These are phyloP conservation scores for Sedum album DNA, from an alignment of 164 flowering plant genomes.

Conservation along the genomic window DNA sequence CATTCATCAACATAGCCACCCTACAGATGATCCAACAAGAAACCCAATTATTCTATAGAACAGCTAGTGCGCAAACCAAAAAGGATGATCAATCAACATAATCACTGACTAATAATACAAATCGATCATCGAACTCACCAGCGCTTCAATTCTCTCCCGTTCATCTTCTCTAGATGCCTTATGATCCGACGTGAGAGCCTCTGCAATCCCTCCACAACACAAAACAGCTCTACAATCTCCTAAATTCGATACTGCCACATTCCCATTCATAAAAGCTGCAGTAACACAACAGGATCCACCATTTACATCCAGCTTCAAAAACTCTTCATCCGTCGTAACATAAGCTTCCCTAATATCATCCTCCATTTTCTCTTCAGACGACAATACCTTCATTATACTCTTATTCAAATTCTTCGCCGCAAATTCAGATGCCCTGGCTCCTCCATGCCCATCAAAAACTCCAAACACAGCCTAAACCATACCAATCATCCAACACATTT, in stretches of 20 bases:
- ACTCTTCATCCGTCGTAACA: constrained; percentile 51
- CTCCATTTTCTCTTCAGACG: constrained; percentile 21
- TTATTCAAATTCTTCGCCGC: constrained; percentile 46
- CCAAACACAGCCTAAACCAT: constrained; percentile 55
- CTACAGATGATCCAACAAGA: constrained; percentile 20
- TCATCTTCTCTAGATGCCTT: constrained; percentile 72
- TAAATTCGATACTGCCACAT: constrained; percentile 52
- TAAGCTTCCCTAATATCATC: constrained; percentile 50
- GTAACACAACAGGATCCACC: constrained; percentile 69
- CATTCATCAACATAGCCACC: constrained; percentile 59
- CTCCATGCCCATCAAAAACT: constrained; percentile 81
- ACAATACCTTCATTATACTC: constrained; percentile 41
- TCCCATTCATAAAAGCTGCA: constrained; percentile 42
- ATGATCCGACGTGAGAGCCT: constrained; percentile 65
- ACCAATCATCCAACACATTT: too few relatives aligned
- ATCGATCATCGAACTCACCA: constrained; percentile 27
- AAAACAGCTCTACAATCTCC: constrained; percentile 78
- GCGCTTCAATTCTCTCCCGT: constrained; percentile 45
- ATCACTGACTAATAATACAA: too few relatives aligned
- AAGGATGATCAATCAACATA: background rate
- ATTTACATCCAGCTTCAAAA: constrained; percentile 31
- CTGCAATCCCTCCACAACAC: constrained; percentile 47
- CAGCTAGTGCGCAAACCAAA: background rate
- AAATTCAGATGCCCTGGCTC: constrained; percentile 59
- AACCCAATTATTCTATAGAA: background rate